Percentiles rank a stretch among this genome's conserved stretches.
phyloP scores from a whole-genome alignment of 2,329 filamentous ascomycete species.

The Fusarium sp. region DNA sequence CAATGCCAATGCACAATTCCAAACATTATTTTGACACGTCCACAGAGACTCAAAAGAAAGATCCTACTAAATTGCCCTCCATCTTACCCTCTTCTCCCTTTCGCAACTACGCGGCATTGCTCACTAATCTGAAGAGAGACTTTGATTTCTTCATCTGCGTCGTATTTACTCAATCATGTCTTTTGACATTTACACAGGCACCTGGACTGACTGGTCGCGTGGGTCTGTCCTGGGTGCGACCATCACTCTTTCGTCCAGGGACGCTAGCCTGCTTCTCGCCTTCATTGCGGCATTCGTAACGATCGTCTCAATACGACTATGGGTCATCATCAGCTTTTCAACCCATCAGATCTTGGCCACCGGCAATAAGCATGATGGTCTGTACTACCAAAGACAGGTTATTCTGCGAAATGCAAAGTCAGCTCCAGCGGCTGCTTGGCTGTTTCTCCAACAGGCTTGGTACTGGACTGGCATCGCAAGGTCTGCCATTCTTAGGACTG shows the following conservation, averaged over 20 bases:
- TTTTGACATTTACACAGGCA: not conserved
- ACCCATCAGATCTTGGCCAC: not conserved
- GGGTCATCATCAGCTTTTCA: not conserved
- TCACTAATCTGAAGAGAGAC: no score
- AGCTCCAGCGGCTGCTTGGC: not conserved
- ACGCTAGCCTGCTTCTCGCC: not conserved
- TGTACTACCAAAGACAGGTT: not conserved
- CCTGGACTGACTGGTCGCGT: not conserved
- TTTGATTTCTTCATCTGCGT: no score
- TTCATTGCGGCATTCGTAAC: not conserved
- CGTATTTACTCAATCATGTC: not conserved
- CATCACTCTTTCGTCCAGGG: not conserved
- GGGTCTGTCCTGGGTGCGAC: not conserved
- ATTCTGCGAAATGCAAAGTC: not conserved
- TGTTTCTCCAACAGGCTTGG: not conserved
- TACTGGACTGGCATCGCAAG: not conserved
- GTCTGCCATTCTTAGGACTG: not conserved
- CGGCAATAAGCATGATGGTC: not conserved
- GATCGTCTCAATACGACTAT: not conserved
- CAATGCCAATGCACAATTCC: no score
- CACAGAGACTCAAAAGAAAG: no score
- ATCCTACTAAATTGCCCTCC: no score
- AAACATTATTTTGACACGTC: no score
- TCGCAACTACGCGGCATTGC: no score
- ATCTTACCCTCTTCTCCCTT: no score